phyloP scores from a whole-genome alignment of 805 yeast species.

The Myxozyma melibiosi region DNA sequence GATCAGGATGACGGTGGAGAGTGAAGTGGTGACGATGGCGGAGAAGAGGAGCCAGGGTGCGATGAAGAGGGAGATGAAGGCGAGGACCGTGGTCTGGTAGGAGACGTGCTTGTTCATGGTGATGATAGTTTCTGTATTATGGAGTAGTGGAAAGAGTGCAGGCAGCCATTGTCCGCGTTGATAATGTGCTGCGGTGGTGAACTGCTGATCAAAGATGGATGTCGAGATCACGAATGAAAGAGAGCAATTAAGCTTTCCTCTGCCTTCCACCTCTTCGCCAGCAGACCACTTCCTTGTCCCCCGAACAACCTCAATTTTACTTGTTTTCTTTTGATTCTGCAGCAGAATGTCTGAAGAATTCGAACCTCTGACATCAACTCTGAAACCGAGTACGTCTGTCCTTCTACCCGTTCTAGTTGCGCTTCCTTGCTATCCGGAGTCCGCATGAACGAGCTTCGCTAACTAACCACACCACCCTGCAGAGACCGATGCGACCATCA shows the following conservation, averaged over 20 bases:
- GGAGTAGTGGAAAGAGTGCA: no score
- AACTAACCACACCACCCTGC: neutral
- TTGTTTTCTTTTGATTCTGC: neutral
- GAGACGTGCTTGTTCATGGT: slow-evolving; percentile 1
- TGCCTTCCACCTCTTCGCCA: no score
- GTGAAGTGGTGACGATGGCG: slow-evolving; percentile 12
- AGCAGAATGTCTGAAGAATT: slow-evolving; percentile 10
- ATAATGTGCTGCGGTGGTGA: no score
- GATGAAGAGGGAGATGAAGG: neutral
- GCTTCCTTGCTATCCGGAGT: no score
- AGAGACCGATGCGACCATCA: slow-evolving; percentile 63
- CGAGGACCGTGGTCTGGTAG: neutral
- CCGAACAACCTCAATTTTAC: neutral
- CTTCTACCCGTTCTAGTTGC: no score
- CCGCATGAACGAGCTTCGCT: neutral
- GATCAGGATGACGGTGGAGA: neutral
- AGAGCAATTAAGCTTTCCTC: no score
- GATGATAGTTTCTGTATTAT: neutral
- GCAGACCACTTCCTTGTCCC: no score
- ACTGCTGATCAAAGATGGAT: no score
- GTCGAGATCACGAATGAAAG: no score
- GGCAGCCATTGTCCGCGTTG: no score
- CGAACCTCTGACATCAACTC: slow-evolving; percentile 80
- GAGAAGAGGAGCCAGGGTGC: slow-evolving; percentile 14
- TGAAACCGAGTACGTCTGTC: slow-evolving; percentile 57